A percentile compares a stretch with the other conserved stretches of the same genome.
These are phyloP conservation scores for Epichloe elymi DNA, from an alignment of 2,329 filamentous ascomycete genomes.

Conservation along the genomic window DNA sequence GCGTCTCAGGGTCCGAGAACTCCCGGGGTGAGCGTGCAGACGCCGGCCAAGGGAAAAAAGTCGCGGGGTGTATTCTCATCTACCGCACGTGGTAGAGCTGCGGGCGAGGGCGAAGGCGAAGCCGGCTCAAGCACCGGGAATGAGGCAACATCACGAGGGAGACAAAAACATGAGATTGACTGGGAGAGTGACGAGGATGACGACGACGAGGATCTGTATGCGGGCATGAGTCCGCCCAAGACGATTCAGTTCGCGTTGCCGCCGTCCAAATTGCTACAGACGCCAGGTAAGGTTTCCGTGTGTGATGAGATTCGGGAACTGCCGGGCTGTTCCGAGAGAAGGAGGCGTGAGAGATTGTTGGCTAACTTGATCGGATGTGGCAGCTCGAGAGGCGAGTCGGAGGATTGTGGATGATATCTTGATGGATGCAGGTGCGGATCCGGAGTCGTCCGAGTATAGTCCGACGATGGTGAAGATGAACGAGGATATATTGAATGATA, in stretches of 20 bases:
- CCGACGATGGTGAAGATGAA: conserved; percentile 55
- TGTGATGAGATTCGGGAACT: neutral
- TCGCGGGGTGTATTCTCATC: conserved; percentile 34
- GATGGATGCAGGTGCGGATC: conserved; percentile 56
- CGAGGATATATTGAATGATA: conserved; percentile 47
- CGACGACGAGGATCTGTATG: conserved; percentile 47
- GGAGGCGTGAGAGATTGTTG: neutral
- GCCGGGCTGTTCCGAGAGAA: neutral
- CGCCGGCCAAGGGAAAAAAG: conserved; percentile 43
- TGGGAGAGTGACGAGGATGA: conserved; percentile 69
- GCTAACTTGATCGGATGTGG: neutral
- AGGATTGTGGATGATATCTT: conserved; percentile 72
- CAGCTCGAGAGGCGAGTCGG: conserved; percentile 66
- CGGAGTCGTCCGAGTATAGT: conserved; percentile 43
- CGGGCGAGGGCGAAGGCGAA: neutral
- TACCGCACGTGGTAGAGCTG: conserved; percentile 4
- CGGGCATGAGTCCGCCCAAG: conserved; percentile 81
- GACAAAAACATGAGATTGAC: conserved; percentile 40
- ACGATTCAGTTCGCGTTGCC: conserved; percentile 78
- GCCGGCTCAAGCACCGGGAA: conserved; percentile 3
- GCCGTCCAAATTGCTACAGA: conserved; percentile 64
- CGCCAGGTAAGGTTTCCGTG: conserved; percentile 43
- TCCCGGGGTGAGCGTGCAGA: conserved; percentile 77
- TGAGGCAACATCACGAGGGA: conserved; percentile 8
- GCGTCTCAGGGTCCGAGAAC: conserved; percentile 45